Base-by-base conservation (phyloP, 164 flowering plant genomes). In the Warburgia ugandensis region DNA sequence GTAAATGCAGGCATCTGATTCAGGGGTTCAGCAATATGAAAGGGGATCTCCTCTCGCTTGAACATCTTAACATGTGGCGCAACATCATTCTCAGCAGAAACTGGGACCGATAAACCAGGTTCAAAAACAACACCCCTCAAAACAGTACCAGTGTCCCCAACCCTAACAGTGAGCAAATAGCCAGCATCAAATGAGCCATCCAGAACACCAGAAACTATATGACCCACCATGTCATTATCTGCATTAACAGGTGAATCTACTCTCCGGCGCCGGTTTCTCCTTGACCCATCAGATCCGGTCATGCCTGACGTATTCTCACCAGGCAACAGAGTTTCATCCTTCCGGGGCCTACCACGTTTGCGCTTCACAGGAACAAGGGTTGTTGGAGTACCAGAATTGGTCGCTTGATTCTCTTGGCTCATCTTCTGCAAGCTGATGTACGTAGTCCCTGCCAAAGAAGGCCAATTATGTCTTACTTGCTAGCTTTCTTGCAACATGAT, bases 161-260 rank as follows among this genome's bases (percentile, higher is more conserved):
- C 77, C 52, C 65, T 72, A 43, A 90, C 91, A 48, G 68, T 66
- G 21, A 90, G 91, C 66, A 90, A 63, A 69, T 81, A 86, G 41
- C 97, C 97, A 19, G 84, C 90, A 67, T 86, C 95, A 66, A 90
- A 84, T 33, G 69, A 60, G 29, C 86, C 84, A 56, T 86, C 97
- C 40, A 90, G 39, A 11, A 90, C 79, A 36, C 94, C 97, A 19
- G 73, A 64, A 25, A 90, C 90, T 16, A 56, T 66, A 68, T 78
- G 81, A 28, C 97, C 95, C 57, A 83, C 75, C 74, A 77, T 58
- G 27, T 32, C 54, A 63, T 64, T 71, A 51, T 47, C 56, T 29
- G 52, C 33, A 32, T 56, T 33, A 19, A 48, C 46, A 16, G 49
- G 28, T 55, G 60, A 41, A 60, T 64, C 61, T 6, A 36, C 56